Conservation (phyloP, 352 stramenopile genomes). For the Ophiocytium majus region DNA sequence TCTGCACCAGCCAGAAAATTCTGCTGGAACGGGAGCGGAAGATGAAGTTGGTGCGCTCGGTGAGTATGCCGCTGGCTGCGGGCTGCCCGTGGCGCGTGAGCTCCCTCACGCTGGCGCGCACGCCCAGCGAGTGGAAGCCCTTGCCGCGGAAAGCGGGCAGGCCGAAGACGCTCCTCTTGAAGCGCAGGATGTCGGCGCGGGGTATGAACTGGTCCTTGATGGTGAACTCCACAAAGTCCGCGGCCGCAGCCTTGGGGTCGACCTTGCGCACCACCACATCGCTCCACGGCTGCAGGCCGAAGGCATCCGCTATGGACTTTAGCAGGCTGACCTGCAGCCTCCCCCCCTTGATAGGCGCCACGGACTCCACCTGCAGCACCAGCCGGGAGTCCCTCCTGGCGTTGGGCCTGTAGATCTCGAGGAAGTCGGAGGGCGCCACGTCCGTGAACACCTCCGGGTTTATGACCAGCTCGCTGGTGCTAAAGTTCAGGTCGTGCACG, state of each 20-base stretch:
- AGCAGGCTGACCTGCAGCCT: conserved; percentile 48
- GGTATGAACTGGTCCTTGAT: conserved; percentile 84
- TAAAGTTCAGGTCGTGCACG: conserved; percentile 22
- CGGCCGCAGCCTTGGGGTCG: conserved; percentile 63
- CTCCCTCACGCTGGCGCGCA: conserved; percentile 79
- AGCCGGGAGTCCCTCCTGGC: background rate
- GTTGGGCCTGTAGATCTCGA: conserved; percentile 13
- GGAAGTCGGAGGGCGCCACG: conserved; percentile 1
- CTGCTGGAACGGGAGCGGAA: conserved; percentile 86
- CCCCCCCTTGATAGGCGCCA: conserved; percentile 20
- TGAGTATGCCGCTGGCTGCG: conserved; percentile 84
- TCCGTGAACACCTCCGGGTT: conserved; percentile 21
- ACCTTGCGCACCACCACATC: conserved; percentile 59
- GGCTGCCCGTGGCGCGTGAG: conserved; percentile 71
- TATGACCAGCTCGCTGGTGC: conserved; percentile 25
- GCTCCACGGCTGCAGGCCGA: conserved; percentile 39
- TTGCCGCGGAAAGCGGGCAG: conserved; percentile 40
- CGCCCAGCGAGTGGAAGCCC: conserved; percentile 58
- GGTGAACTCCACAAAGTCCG: conserved; percentile 78
- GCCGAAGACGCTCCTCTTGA: conserved; percentile 55
- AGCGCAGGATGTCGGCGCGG: conserved; percentile 78
- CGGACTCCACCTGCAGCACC: conserved; percentile 24
- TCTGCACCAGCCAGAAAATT: conserved; percentile 90
- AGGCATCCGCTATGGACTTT: conserved; percentile 43
- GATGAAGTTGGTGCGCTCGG: conserved; percentile 91